Evolutionary conservation across 2,329 filamentous ascomycete species (phyloP), one percentile per base, ranked within the genome.

Genomic region (Aspergillus sp.): DNA sequence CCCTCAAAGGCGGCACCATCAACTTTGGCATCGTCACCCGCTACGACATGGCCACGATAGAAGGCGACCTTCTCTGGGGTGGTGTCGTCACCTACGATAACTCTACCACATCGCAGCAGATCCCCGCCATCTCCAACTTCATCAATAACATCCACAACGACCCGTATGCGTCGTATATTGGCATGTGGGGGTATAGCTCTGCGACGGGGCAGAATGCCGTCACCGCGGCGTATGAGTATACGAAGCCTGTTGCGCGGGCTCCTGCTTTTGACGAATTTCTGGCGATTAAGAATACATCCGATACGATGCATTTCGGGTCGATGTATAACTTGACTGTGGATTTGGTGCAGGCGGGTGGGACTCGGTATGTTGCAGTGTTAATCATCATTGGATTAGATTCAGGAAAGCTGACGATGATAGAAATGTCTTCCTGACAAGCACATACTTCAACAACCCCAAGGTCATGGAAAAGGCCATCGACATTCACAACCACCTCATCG

Each of bases 1-100:
- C 73, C 0, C 67, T 82, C 4, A 73, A 74, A 44, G 79, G 78
- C 7, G 78, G 79, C 11, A 72, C 73, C n/a, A 77, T 72, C 59
- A 80, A 78, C 54, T 79, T 75, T 47, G 78, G 76, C 36, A 51
- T 34, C 33, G n/a, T 34, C 33, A 34, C 33, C n/a, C 7, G n/a
- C 8, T 34, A 11, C n/a, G 33, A 34, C 7, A 7, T 34, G 7
- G n/a, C 7, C 7, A 34, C n/a, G 7, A 34, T 34, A 3, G 11
- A 11, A 7, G 11, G 19, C 11, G 33, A 12, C 5, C n/a, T 7
- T 7, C 9, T 34, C 9, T 34, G 33, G 33, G 9, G n/a, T 5
- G n/a, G 33, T 7, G 7, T 34, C 4, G 9, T 34, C 4, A 10
- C 7, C 7, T 34, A 34, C 33, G 6, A 28, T 5, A 7, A 37